Conservation (phyloP, 352 stramenopile genomes). For the Globisporangium barbulae region DNA sequence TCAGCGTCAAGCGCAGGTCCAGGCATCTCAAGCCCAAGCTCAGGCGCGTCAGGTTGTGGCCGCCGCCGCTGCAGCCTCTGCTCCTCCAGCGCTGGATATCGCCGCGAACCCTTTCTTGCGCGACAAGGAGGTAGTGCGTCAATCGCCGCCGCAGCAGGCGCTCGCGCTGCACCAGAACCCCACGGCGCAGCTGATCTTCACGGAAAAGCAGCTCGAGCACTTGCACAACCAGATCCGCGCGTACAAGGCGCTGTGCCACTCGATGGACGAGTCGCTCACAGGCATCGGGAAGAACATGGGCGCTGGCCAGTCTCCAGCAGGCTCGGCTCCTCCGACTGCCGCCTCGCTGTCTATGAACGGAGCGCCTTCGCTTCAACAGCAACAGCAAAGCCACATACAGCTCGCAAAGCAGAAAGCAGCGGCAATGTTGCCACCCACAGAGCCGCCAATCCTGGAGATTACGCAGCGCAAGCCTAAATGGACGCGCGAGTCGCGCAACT, state of each 20-base stretch:
- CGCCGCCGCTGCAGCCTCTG: not conserved
- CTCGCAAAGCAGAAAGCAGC: constrained; percentile 3
- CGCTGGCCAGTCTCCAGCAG: not conserved
- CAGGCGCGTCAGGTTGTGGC: constrained; percentile 15
- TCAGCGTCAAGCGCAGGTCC: constrained; percentile 26
- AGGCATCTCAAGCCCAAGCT: constrained; percentile 19
- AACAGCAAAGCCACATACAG: constrained; percentile 8
- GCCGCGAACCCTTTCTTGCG: constrained; percentile 61
- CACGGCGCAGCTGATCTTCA: constrained; percentile 57
- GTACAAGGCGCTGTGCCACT: constrained; percentile 81
- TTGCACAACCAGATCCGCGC: constrained; percentile 84
- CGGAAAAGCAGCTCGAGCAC: constrained; percentile 83
- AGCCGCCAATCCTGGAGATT: constrained; percentile 23
- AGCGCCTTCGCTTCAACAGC: not conserved
- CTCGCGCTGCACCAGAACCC: constrained; percentile 35
- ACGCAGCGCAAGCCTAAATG: constrained; percentile 54
- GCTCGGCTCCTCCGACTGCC: not conserved
- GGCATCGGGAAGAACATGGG: constrained; percentile 22
- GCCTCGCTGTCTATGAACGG: constrained; percentile 5
- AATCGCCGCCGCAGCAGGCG: constrained; percentile 29
- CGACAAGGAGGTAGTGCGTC: constrained; percentile 40
- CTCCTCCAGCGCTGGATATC: constrained; percentile 34
- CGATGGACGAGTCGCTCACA: constrained; percentile 66
- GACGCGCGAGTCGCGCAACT: constrained; percentile 45
- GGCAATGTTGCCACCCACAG: not conserved